phyloP scores from a whole-genome alignment of 331 rosid genomes.

The Quercus phellos region DNA sequence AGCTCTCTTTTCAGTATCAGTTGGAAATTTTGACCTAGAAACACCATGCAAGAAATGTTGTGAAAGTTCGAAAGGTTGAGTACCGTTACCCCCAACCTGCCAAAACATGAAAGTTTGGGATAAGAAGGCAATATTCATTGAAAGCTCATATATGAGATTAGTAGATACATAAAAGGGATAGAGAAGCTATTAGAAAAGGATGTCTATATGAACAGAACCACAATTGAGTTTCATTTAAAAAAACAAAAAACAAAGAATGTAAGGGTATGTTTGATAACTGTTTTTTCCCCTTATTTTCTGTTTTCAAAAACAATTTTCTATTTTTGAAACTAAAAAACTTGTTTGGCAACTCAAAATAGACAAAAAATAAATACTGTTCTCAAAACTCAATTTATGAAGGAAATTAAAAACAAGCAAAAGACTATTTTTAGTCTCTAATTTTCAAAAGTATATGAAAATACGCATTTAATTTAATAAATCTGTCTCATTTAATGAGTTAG shows the following conservation, averaged over 20 bases:
- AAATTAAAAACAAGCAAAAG: too few relatives aligned
- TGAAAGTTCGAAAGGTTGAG: conserved; percentile 71
- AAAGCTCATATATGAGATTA: conserved; percentile 3
- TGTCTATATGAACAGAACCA: not conserved
- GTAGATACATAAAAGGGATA: not conserved
- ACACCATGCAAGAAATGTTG: conserved; percentile 67
- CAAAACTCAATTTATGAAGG: too few relatives aligned
- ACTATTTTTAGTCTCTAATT: too few relatives aligned
- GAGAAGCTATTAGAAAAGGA: not conserved
- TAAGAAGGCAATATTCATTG: conserved; percentile 9
- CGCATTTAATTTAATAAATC: too few relatives aligned
- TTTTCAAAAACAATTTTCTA: too few relatives aligned
- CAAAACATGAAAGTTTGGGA: conserved; percentile 7
- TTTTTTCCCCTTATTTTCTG: too few relatives aligned
- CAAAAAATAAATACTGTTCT: too few relatives aligned
- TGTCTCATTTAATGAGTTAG: too few relatives aligned
- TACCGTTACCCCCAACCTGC: conserved; percentile 71
- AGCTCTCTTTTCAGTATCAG: conserved; percentile 67
- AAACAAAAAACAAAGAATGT: not conserved
- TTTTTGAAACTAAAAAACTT: too few relatives aligned
- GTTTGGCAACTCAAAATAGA: too few relatives aligned
- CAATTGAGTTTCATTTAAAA: not conserved
- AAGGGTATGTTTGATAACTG: not conserved
- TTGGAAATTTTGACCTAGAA: conserved; percentile 80
- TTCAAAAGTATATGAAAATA: too few relatives aligned